phyloP scores from a whole-genome alignment of 805 yeast genomes.

The Yamadazyma takamatsuzukensis region DNA sequence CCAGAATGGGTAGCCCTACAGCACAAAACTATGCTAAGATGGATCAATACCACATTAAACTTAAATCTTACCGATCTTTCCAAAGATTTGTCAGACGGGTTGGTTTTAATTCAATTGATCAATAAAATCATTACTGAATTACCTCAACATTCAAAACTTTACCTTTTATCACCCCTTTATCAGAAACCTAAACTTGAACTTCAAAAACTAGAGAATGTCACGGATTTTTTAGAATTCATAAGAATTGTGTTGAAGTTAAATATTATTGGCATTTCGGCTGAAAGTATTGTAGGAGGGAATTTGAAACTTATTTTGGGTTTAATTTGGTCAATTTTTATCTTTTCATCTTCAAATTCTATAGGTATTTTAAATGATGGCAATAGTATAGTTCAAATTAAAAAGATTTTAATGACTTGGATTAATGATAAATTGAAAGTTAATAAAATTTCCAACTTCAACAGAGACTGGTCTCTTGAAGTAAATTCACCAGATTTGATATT shows the following conservation, averaged over 20 bases:
- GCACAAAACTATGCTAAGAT: conserved; percentile 46
- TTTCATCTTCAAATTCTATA: conserved; percentile 29
- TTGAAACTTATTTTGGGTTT: conserved; percentile 45
- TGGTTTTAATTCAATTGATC: conserved; percentile 33
- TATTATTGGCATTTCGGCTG: conserved; percentile 44
- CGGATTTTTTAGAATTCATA: conserved; percentile 39
- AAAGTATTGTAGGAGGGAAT: conserved; percentile 48
- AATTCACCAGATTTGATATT: conserved; percentile 47
- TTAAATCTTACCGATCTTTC: conserved; percentile 18
- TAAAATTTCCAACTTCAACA: conserved; percentile 45
- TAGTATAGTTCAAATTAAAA: conserved; percentile 29
- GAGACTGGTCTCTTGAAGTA: conserved; percentile 51
- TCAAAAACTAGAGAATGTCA: conserved; percentile 47
- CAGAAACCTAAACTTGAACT: conserved; percentile 37
- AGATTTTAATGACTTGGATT: conserved; percentile 48
- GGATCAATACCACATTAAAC: conserved; percentile 43
- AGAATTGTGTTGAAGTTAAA: conserved; percentile 37
- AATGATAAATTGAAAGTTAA: conserved; percentile 23
- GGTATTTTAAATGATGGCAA: conserved; percentile 18
- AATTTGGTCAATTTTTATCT: conserved; percentile 46
- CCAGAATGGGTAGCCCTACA: conserved; percentile 42
- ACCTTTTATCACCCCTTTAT: conserved; percentile 29
- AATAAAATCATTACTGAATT: conserved; percentile 24
- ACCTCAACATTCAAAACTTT: conserved; percentile 14
- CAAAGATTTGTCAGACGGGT: conserved; percentile 38